Base-by-base conservation (phyloP, 2,329 filamentous ascomycete genomes). In the Aspergillus awamori region DNA sequence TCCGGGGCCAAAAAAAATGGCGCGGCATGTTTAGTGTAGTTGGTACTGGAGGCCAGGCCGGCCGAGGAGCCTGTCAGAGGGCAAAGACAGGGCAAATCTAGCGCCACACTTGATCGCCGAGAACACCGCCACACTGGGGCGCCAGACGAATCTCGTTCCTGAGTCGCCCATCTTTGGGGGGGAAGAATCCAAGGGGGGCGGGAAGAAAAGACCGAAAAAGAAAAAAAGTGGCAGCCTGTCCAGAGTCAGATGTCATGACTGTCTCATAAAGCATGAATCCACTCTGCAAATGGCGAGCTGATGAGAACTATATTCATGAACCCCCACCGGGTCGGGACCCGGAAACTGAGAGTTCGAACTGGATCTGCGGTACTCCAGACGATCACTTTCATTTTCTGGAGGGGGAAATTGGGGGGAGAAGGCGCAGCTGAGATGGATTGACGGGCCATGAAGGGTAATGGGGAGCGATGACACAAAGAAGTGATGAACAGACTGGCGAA, bases 71-170 rank as follows among this genome's bases (percentile, higher is more conserved):
- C 24, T 36, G 33, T 36, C 11, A 36, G 45, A 48, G 22, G 26
- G 45, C 45, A 15, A 8, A 20, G 39, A 24, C 45, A 49, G 45
- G 45, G 45, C 47, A 30, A 33, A 51, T 51, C 26, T 13, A 17
- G 47, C 47, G 47, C 24, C 47, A 51, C 47, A 51, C n/a, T 20
- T 20, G 47, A 51, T 51, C 47, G 47, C 47, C 47, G 47, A 33
- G 24, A 13, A 17, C 26, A 51, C 47, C 47, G 47, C 47, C 47
- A 51, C 47, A 51, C 26, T 51, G 47, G 47, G 47, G 47, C 47
- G 8, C 26, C 15, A 20, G n/a, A n/a, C 47, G n/a, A 26, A 33
- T 51, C 47, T 51, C 26, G 47, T 51, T n/a, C 47, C 47, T 51
- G 24, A 51, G 26, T 51, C 47, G 47, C 47, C 11, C 47, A 30